A percentile compares a stretch with the other conserved stretches of the same genome.
Conservation (phyloP, 495 filamentous ascomycete genomes). For the Talaromyces liani region DNA sequence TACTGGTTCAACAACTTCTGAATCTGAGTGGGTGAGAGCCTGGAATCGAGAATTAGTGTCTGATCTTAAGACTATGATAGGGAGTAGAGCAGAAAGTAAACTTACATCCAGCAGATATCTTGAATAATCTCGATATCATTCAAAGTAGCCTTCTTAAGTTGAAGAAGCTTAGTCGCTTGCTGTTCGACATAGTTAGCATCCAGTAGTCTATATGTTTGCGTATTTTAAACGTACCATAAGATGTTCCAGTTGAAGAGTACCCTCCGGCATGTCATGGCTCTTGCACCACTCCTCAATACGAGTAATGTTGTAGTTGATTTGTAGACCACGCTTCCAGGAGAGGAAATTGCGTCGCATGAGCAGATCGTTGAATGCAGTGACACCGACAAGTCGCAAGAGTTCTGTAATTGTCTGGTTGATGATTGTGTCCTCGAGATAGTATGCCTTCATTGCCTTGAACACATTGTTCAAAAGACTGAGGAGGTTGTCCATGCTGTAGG, state of each 20-base stretch:
- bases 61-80: neutral
- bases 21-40: constrained; percentile 97
- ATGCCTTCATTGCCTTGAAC: constrained; percentile 96
- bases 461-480: constrained; percentile 94
- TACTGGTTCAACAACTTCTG: constrained; percentile 99
- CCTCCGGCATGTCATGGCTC: constrained; percentile 99
- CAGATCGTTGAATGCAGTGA: constrained; percentile 98
- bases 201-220: neutral
- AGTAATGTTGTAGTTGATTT: constrained; percentile 99
- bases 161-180: constrained; percentile 98
- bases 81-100: constrained; percentile 9
- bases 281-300: constrained; percentile 99
- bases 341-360: constrained; percentile 98
- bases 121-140: constrained; percentile 99
- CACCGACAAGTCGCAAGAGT: constrained; percentile 85
- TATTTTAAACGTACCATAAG: constrained; percentile 64
- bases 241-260: constrained; percentile 95
- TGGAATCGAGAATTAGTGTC: constrained; percentile 19
- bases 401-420: constrained; percentile 93
- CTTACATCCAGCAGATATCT: constrained; percentile 99
- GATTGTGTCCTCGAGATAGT: constrained; percentile 93
- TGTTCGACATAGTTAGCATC: constrained; percentile 31
- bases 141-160: constrained; percentile 97
- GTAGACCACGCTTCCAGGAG: constrained; percentile 97
- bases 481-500: constrained; percentile 98